A percentile compares a stretch with the other conserved stretches of the same genome.
These are phyloP conservation scores for Collybia nuda DNA, from an alignment of 768 basidiomycete genomes.

Conservation along the genomic window DNA sequence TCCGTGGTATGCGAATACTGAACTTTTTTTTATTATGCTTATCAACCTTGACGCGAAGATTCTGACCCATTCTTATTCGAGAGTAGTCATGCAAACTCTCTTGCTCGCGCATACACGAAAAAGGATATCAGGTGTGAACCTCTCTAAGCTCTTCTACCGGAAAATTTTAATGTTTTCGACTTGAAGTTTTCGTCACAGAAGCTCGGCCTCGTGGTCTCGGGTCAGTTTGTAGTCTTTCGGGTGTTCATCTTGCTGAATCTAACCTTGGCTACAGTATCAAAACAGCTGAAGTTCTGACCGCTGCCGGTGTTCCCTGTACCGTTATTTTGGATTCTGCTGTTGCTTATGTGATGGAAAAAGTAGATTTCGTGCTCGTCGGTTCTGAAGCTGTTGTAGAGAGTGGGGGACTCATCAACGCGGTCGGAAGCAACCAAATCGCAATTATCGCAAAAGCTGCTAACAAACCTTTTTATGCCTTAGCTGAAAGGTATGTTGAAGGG, in stretches of 20 bases:
- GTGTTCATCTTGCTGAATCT: conserved; percentile 9
- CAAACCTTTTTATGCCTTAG: conserved; percentile 95
- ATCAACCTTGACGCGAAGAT: conserved; percentile 52
- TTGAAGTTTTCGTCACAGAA: conserved; percentile 91
- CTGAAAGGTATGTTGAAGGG: conserved; percentile 65
- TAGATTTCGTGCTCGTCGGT: conserved; percentile 93
- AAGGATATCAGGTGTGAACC: conserved; percentile 68
- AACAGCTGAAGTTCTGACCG: conserved; percentile 85
- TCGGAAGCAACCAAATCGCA: conserved; percentile 96
- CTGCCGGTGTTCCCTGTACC: conserved; percentile 91
- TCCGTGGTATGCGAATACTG: conserved; percentile 60
- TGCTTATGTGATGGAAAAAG: conserved; percentile 95
- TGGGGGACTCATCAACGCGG: conserved; percentile 88
- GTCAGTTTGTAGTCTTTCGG: conserved; percentile 43
- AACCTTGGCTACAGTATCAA: conserved; percentile 58
- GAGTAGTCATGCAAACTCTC: conserved; percentile 93
- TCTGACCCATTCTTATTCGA: conserved; percentile 94
- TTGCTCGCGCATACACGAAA: conserved; percentile 88
- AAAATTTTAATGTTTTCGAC: conserved; percentile 12
- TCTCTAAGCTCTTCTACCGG: conserved; percentile 15
- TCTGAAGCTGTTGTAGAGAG: conserved; percentile 98
- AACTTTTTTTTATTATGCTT: not conserved
- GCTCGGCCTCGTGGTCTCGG: conserved; percentile 87
- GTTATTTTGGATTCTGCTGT: conserved; percentile 96
- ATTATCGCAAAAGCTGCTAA: conserved; percentile 92